Conservation (phyloP, 352 stramenopile genomes). For the Phytophthora aleatoria region DNA sequence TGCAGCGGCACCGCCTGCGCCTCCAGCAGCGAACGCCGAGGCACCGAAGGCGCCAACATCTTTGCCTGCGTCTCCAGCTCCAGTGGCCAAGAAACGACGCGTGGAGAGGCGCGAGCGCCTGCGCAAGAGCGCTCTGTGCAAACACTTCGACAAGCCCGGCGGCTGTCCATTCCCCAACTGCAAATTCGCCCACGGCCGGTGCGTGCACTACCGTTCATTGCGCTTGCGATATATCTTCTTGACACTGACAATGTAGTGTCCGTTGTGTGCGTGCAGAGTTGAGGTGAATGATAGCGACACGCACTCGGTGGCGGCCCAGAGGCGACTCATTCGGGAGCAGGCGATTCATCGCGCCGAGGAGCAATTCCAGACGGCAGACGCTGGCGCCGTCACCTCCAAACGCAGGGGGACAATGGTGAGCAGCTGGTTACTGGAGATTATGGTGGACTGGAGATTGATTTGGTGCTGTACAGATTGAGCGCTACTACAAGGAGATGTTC, state of each 20-base stretch:
- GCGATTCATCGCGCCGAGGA: constrained; percentile 59
- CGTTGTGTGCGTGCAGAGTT: constrained; percentile 25
- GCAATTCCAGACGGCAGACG: constrained; percentile 61
- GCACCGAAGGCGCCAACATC: constrained; percentile 1
- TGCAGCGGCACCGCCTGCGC: constrained; percentile 2
- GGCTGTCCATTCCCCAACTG: constrained; percentile 86
- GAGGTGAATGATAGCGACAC: constrained; percentile 62
- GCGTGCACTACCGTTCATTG: constrained; percentile 3
- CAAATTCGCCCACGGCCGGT: constrained; percentile 81
- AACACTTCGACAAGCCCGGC: constrained; percentile 85
- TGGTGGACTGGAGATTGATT: neutral
- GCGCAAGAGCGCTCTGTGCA: constrained; percentile 83
- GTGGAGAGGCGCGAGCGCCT: constrained; percentile 67
- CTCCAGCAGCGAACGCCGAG: constrained; percentile 4
- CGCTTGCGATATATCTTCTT: neutral
- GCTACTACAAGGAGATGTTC: constrained; percentile 89
- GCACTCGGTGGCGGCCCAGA: constrained; percentile 71
- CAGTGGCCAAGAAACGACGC: constrained; percentile 61
- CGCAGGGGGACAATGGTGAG: constrained; percentile 76
- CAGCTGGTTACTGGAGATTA: neutral
- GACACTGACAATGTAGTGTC: constrained; percentile 2
- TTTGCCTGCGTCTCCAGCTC: constrained; percentile 15
- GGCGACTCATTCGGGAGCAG: constrained; percentile 84
- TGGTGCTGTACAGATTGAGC: constrained; percentile 61
- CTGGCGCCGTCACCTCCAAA: constrained; percentile 38